phyloP scores from a whole-genome alignment of 73 alveolate species.

The Uronychia binucleata region DNA sequence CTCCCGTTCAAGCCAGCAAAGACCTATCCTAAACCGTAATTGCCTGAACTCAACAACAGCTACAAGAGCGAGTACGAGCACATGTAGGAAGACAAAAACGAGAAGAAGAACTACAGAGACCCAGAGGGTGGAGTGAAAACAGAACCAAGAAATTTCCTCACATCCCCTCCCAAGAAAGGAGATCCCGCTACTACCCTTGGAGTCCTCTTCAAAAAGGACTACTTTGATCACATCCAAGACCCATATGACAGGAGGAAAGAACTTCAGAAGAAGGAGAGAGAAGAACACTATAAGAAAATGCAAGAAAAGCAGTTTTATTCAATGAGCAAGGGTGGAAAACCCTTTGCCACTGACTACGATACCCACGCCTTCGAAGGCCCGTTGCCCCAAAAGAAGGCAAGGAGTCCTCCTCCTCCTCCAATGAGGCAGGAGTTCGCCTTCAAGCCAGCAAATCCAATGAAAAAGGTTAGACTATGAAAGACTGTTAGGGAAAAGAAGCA shows the following conservation, averaged over 20 bases:
- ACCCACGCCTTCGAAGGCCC: constrained; percentile 16
- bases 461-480: constrained; percentile 36
- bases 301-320: constrained; percentile 35
- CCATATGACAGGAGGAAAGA: constrained; percentile 63
- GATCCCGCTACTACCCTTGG: constrained; percentile 33
- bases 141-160: constrained; percentile 69
- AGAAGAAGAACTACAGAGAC: constrained; percentile 28
- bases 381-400: constrained; percentile 9
- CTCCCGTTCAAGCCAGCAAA: neutral
- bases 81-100: neutral
- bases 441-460: constrained; percentile 65
- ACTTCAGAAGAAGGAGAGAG: constrained; percentile 34
- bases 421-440: constrained; percentile 52
- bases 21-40: neutral
- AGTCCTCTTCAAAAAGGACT: constrained; percentile 16
- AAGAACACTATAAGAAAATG: constrained; percentile 22
- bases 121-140: constrained; percentile 63
- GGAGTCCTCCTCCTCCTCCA: neutral
- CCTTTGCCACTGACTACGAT: constrained; percentile 10
- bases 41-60: neutral
- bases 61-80: neutral
- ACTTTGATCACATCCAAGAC: constrained; percentile 40
- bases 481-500: constrained; percentile 23
- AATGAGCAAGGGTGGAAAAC: constrained; percentile 20
- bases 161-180: constrained; percentile 71